These are phyloP conservation scores for Oemleria cerasiformis DNA, from an alignment of 306 rosid genomes.

Conservation along the genomic window DNA sequence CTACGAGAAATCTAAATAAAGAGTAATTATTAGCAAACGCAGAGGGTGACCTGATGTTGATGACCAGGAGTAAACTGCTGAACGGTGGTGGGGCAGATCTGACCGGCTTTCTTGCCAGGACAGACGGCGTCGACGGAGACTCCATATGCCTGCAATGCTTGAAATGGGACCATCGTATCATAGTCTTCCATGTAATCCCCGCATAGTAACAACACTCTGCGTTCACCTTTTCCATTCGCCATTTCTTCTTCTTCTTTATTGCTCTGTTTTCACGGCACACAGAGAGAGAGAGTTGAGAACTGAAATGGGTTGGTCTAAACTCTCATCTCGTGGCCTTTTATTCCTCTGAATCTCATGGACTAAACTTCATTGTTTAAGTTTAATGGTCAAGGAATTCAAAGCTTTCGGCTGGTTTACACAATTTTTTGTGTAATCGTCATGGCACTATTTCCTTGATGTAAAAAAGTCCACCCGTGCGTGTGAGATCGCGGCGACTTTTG, in stretches of 20 bases:
- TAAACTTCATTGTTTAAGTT: too few species aligned
- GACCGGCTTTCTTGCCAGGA: constrained; percentile 76
- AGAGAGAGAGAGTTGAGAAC: background rate
- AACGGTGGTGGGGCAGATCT: constrained; percentile 65
- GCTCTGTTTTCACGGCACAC: background rate
- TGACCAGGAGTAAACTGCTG: constrained; percentile 32
- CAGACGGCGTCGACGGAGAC: constrained; percentile 77
- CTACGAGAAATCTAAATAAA: background rate
- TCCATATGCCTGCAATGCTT: constrained; percentile 75
- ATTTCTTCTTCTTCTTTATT: background rate
- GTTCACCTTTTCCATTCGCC: constrained; percentile 22
- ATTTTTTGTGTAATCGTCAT: too few species aligned
- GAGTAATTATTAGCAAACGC: background rate
- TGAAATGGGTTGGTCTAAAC: too few species aligned
- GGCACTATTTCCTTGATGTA: too few species aligned
- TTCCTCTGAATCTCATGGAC: too few species aligned
- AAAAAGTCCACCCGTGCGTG: too few species aligned
- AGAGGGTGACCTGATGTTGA: constrained; percentile 41
- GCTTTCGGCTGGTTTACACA: too few species aligned
- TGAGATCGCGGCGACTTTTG: too few species aligned
- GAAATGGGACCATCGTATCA: constrained; percentile 84
- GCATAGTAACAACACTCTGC: constrained; percentile 62
- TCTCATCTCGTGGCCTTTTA: too few species aligned
- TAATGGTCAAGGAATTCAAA: too few species aligned
- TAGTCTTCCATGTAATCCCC: constrained; percentile 89